phyloP scores from a whole-genome alignment of 495 filamentous ascomycete species.

The Viridothelium virens region DNA sequence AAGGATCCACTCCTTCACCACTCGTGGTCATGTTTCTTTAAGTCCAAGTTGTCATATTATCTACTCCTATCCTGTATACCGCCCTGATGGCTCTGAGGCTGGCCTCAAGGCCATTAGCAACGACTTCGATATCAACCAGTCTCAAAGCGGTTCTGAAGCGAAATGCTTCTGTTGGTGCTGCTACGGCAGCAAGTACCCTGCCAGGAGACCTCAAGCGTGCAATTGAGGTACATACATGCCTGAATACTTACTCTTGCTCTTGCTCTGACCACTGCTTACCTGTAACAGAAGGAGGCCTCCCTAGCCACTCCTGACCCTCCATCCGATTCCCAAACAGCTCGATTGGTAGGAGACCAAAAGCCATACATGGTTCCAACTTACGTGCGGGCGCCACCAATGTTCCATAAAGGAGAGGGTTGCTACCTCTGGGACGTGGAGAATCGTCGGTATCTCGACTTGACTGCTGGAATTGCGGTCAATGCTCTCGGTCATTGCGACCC shows the following conservation, averaged over 20 bases:
- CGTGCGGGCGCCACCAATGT: constrained; percentile 80
- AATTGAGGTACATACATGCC: constrained; percentile 28
- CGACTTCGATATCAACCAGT: constrained; percentile 4
- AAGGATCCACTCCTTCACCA: neutral
- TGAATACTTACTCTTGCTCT: neutral
- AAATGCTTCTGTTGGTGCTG: constrained; percentile 26
- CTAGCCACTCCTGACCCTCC: constrained; percentile 73
- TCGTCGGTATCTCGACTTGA: constrained; percentile 84
- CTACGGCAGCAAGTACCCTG: constrained; percentile 33
- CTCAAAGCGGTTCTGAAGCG: constrained; percentile 12
- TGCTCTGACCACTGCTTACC: neutral
- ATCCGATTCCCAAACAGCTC: constrained; percentile 64
- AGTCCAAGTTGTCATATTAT: no score
- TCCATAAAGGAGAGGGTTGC: constrained; percentile 75
- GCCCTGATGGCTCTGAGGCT: constrained; percentile 26
- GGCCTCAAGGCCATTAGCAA: constrained; percentile 20
- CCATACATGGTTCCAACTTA: constrained; percentile 95
- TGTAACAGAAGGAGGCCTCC: constrained; percentile 49
- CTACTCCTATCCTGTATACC: neutral
- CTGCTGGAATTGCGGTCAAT: constrained; percentile 92
- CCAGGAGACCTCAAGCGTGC: constrained; percentile 30
- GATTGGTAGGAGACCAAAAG: constrained; percentile 60
- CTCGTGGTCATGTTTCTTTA: no score
- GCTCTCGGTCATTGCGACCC: constrained; percentile 81
- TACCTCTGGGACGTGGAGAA: constrained; percentile 88